Conservation (phyloP, 2,329 filamentous ascomycete species). For the Verticillium longisporum region DNA sequence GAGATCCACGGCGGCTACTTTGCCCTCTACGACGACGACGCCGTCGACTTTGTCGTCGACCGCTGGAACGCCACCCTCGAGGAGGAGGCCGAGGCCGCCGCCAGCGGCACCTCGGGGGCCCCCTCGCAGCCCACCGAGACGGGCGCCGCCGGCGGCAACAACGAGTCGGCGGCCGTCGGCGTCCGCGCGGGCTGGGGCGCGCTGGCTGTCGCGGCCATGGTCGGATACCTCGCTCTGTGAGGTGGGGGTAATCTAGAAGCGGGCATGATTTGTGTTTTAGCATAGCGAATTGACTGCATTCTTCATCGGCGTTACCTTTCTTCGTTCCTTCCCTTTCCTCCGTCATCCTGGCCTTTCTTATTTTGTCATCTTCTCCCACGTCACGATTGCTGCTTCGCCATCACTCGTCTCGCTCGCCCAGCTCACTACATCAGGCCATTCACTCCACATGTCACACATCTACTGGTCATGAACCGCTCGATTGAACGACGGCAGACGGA, state of each 20-base stretch:
- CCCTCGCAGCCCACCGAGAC: neutral
- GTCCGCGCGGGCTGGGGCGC: neutral
- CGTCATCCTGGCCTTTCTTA: too few relatives aligned
- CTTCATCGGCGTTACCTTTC: neutral
- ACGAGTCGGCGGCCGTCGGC: neutral
- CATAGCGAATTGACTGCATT: neutral
- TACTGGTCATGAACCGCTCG: neutral
- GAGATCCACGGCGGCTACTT: slow-evolving; percentile 28
- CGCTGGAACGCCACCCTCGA: slow-evolving; percentile 15
- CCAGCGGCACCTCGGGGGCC: neutral
- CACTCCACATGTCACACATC: too few relatives aligned
- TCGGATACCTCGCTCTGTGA: neutral
- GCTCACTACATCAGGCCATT: too few relatives aligned
- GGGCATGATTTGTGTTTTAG: neutral
- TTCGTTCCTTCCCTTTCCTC: neutral
- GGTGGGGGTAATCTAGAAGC: neutral
- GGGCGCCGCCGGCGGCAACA: neutral
- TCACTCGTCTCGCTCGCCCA: too few relatives aligned
- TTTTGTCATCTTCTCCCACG: too few relatives aligned
- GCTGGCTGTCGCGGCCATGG: neutral
- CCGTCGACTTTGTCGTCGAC: slow-evolving; percentile 26
- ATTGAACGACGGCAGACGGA: neutral
- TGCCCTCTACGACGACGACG: slow-evolving; percentile 23
- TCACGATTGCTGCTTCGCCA: too few relatives aligned
- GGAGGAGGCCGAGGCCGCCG: slow-evolving; percentile 9